Base-by-base conservation (phyloP, 345 rosid genomes). In the Odontarrhena argentea region DNA sequence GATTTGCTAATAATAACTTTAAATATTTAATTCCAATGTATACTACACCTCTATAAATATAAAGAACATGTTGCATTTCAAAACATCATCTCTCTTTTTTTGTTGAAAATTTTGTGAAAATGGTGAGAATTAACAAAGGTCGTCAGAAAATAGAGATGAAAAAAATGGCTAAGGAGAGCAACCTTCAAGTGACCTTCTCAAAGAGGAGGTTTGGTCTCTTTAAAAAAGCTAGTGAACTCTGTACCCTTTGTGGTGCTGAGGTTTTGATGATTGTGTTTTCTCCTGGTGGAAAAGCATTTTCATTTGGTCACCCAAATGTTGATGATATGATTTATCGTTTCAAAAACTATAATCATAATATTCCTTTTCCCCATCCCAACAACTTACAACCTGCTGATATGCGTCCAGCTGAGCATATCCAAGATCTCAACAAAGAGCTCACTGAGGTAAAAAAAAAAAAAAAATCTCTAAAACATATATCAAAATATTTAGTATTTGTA, bases 271-370 rank as follows among this genome's bases (percentile, higher is more conserved):
- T 73, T 59, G 71, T 73, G 15, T 65, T 58, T 8, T 73, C 56
- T 48, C 71, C 71, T 0, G 40, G 70, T 72, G 44, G 66, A 1
- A 86, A 85, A 79, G 68, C 76, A 9, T 85, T 68, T 70, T 80
- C 86, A 13, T 86, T 85, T 25, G 88, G 90, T 4, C 78, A 84
- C 66, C 84, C 82, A 13, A 11, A 66, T 11, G 86, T 80, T 9
- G 77, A 78, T 1, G 40, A 77, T 12, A 41, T 79, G 0, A 7
- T 83, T 0, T 25, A 78, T 3, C 78, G 76, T 0, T 79, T 76
- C 57, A 60, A 62, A 8, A 32, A 49, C 18, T 51, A 22, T 2
- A 56, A 35, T 30, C 32, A 11, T 9, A 18, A 52, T 55, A 22
- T 60, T 9, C 8, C 7, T 4, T 1, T 11, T 8, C 3, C 3